phyloP scores from a whole-genome alignment of 805 yeast genomes.

The Cyberlindnera galapagoensis region DNA sequence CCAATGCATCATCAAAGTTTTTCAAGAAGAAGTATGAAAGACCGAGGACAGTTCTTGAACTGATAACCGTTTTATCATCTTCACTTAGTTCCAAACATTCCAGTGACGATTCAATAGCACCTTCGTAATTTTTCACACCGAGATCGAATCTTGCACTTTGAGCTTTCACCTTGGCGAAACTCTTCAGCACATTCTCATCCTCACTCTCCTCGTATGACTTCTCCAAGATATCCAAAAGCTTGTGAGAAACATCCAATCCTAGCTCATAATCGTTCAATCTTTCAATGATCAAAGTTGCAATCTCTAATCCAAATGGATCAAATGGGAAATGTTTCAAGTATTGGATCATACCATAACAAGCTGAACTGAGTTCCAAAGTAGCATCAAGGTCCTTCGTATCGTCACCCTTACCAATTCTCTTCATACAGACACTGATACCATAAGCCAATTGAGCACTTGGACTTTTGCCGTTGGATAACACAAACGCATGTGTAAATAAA shows the following conservation, averaged over 20 bases:
- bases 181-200: constrained; percentile 35
- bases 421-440: constrained; percentile 50
- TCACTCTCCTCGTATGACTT: constrained; percentile 50
- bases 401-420: constrained; percentile 35
- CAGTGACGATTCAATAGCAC: constrained; percentile 57
- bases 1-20: constrained; percentile 59
- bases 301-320: constrained; percentile 49
- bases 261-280: constrained; percentile 55
- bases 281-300: constrained; percentile 56
- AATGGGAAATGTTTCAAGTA: constrained; percentile 57
- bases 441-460: constrained; percentile 66
- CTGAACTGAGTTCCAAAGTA: constrained; percentile 59
- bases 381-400: constrained; percentile 51
- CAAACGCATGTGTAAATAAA: constrained; percentile 71
- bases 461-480: constrained; percentile 67
- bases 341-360: constrained; percentile 58
- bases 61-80: constrained; percentile 33
- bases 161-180: constrained; percentile 54
- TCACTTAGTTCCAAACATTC: constrained; percentile 43
- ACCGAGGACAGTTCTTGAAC: constrained; percentile 69
- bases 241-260: constrained; percentile 43
- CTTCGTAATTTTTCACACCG: constrained; percentile 48
- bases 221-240: constrained; percentile 46
- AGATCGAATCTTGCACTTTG: constrained; percentile 68
- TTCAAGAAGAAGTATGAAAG: constrained; percentile 57